Evolutionary conservation across 179 eudicot genomes (phyloP), one percentile per base, ranked within the genome.

Genomic region (Beta corolliflora): DNA sequence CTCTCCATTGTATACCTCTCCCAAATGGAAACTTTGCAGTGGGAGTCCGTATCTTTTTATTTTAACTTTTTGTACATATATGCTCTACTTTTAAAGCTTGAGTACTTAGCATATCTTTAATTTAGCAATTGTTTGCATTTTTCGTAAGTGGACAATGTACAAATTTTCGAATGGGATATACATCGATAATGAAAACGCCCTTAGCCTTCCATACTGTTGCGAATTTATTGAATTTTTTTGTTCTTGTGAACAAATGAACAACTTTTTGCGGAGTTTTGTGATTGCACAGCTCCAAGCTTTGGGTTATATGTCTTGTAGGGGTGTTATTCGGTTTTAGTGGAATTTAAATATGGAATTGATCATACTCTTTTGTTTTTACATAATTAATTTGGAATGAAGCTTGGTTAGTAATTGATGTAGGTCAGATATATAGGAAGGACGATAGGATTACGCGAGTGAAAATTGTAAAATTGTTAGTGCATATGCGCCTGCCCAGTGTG

Each of bases 31-130:
- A 93, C 83, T 97, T 86, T 81, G 99, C 88, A 85, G 97, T 97
- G 76, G 99, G 99, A 90, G 99, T 97, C 86, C 99, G 98, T 97
- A 97, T 96, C 99, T 89, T 94, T 86, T 84, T 29, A 9, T 77
- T 66, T 9, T 61, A 11, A 2, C 10, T 55, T 74, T 52, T 23
- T 50, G 19, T 36, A 12, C 55, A 54, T 50, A 14, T 16, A 14
- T 16, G 15, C 9, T 19, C 11, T 71, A 2, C 5, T 9, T 19
- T 52, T 72, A 41, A 72, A 50, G 41, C 75, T 72, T 71, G 29
- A 2, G 11, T 50, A 52, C 23, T 23, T 52, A 8, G 19, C 59
- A 12, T 59, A 52, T 50, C 56, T 72, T 4, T 53, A 72, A 45
- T 6, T 8, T 41, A 5, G 69, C 44, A 69, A 14, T 9, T 69